Conservation (phyloP, 2,329 filamentous ascomycete genomes). For the Atkinsonella texensis region DNA sequence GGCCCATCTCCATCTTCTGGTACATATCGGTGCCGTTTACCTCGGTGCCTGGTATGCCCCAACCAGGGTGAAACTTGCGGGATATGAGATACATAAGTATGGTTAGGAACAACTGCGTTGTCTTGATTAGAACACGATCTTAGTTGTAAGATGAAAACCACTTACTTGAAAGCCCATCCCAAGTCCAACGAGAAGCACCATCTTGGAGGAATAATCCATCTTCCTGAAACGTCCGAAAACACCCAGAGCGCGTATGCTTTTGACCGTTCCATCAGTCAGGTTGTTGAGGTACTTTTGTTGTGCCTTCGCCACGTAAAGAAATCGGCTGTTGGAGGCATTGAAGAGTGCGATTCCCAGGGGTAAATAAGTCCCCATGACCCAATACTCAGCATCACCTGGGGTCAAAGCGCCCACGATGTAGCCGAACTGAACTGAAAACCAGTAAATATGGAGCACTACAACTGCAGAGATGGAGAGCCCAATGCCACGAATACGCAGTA, state of each 20-base stretch:
- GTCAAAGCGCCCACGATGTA: constrained; percentile 24
- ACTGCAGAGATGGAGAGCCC: constrained; percentile 27
- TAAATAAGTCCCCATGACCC: constrained; percentile 53
- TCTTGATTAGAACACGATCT: not conserved
- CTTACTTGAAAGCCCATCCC: constrained; percentile 44
- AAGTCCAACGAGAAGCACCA: constrained; percentile 36
- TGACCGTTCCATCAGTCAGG: not conserved
- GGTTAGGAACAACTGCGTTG: constrained; percentile 42
- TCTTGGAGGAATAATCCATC: constrained; percentile 30
- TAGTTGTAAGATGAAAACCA: not conserved
- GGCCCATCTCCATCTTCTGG: constrained; percentile 28
- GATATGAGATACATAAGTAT: constrained; percentile 49
- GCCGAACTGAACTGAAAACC: constrained; percentile 25
- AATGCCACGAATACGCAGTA: constrained; percentile 28
- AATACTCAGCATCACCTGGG: constrained; percentile 44
- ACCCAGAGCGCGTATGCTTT: constrained; percentile 12
- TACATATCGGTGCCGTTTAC: constrained; percentile 37
- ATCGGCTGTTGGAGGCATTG: constrained; percentile 49
- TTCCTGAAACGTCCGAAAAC: constrained; percentile 18
- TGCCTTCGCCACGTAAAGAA: constrained; percentile 42
- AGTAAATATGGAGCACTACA: constrained; percentile 27
- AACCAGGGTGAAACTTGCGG: constrained; percentile 23
- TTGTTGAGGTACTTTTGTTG: constrained; percentile 25
- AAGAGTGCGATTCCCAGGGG: constrained; percentile 54
- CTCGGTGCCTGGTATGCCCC: constrained; percentile 47